Base-by-base conservation (phyloP, 805 yeast species). In the Candida montana region DNA sequence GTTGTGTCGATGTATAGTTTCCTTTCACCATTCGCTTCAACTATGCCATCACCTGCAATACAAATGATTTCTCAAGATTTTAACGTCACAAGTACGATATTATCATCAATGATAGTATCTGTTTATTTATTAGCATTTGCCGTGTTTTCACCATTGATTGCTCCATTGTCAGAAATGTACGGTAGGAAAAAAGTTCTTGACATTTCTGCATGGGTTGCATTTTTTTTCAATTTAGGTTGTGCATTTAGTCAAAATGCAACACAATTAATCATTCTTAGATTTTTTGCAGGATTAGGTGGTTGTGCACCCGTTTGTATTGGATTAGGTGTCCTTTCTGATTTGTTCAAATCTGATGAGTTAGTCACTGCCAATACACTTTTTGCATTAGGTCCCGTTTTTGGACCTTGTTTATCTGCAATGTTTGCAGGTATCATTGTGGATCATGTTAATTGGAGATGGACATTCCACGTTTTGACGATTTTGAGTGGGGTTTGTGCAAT, bases 301-400 rank as follows among this genome's bases (percentile, higher is more conserved):
- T 72, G 81, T 37, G 79, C 83, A 0, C 82, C 87, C 1, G 61
- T 81, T 27, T 77, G 79, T 33, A 80, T 79, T 12, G 85, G 84
- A 15, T 83, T 83, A 2, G 88, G 87, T 13, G 72, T 77, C 6
- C 60, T 81, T 32, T 76, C 83, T 13, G 89, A 82, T 52, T 53
- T 81, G 45, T 81, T 69, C 51, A 64, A 64, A 34, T 73, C 72
- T 44, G 53, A 64, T 33, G 67, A 72, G 23, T 66, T 87, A 41
- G 75, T 72, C 36, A 57, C 63, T 31, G 83, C 83, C 1, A 62
- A 79, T 63, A 76, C 83, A 1, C 58, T 75, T 7, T 80, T 72
- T 55, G 65, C 75, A 2, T 53, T 68, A 46, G 68, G 69, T 35
- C 74, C 79, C 31, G 61, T 70, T 7, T 55, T 80, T 37, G 84